Base-by-base conservation (phyloP, 139 green algal species). In the Nannochloris sp. region DNA sequence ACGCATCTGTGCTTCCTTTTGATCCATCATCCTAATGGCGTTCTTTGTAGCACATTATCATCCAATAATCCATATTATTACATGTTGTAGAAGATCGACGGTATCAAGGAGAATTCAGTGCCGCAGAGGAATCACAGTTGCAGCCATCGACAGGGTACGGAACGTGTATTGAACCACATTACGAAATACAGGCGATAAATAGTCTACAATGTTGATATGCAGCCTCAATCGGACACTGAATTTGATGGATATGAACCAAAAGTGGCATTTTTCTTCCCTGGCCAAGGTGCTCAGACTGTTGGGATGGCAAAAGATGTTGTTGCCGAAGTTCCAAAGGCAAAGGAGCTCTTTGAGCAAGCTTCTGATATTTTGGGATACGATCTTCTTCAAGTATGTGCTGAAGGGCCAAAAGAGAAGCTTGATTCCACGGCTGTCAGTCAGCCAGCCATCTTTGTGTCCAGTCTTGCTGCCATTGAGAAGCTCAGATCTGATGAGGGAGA, bases 331-430 rank as follows among this genome's bases (percentile, higher is more conserved):
- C 85, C 91, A 6, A 84, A 82, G 26, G 93, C 93, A 58, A 93
- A 91, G 74, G 78, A 82, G 55, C 74, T 98, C 29, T 99, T 99
- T 74, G 84, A 95, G 46, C 85, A 86, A 51, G 93, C 93, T 1
- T 88, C 81, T 1, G 91, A 96, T 28, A 95, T 98, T 44, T 77
- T 99, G 36, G 92, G 91, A 17, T 99, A 98, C 63, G 92, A 99
- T 75, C 77, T 99, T 30, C 83, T 98, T 8, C 67, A 93, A 59
- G 77, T 97, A n/a, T 96, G 89, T 77, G 45, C 75, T 1, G 78
- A 95, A 43, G 86, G 93, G 6, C 94, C 94, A 40, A 95, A 95
- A 79, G 94, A 98, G 53, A 91, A 91, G 76, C 84, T 99, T 33
- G 85, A 99, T 81, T 88, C 79, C 43, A 99, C 94, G 23, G 91